Evolutionary conservation across 1,139 yeast species (phyloP).

Genomic region (Zygotorulaspora mrakii): DNA sequence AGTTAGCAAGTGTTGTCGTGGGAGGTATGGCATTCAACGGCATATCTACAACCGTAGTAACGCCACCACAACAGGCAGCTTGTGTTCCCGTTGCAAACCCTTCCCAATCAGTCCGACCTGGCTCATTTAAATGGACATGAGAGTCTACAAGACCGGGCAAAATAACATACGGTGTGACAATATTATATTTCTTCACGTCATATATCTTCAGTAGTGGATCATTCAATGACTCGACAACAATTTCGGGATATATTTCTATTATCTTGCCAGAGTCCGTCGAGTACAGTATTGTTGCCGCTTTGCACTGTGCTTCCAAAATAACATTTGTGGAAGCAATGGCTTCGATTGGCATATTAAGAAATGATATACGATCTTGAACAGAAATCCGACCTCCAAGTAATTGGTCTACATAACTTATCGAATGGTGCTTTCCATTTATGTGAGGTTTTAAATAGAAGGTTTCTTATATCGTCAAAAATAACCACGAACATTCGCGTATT

Average conservation of each 20-base stretch:
- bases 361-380: neutral
- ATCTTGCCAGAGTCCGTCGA: slow-evolving; percentile 65
- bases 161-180: slow-evolving; percentile 61
- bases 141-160: slow-evolving; percentile 92
- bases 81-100: slow-evolving; percentile 91
- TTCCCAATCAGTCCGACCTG: slow-evolving; percentile 95
- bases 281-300: slow-evolving; percentile 66
- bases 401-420: neutral
- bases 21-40: slow-evolving; percentile 95
- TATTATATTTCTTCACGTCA: slow-evolving; percentile 45
- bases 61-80: slow-evolving; percentile 93
- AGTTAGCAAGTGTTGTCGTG: slow-evolving; percentile 76
- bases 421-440: neutral
- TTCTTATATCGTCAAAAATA: neutral
- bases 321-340: slow-evolving; percentile 69
- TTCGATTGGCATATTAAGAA: slow-evolving; percentile 44
- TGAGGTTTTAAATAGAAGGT: neutral
- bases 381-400: neutral
- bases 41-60: slow-evolving; percentile 93
- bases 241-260: slow-evolving; percentile 43
- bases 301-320: slow-evolving; percentile 48
- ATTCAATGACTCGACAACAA: slow-evolving; percentile 36
- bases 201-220: slow-evolving; percentile 44
- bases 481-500: neutral
- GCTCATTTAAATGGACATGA: slow-evolving; percentile 91